A percentile compares a stretch with the other conserved stretches of the same genome.
phyloP scores from a whole-genome alignment of 1,284 basidiomycete genomes.

The Sporisorium iseilematis-ciliati region DNA sequence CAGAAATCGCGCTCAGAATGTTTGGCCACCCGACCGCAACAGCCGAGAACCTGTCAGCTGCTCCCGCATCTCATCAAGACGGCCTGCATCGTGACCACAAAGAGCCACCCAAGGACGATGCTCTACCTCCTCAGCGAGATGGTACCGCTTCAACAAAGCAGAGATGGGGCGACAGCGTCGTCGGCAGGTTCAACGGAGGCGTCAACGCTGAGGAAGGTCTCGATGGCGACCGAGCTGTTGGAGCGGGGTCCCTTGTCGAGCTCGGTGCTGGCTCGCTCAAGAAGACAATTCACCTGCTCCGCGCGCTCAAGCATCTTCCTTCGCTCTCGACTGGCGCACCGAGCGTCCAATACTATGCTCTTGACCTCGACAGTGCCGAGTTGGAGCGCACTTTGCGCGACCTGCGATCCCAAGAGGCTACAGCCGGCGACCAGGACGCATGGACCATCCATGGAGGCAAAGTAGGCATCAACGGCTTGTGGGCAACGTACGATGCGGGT shows the following conservation, averaged over 20 bases:
- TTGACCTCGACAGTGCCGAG: constrained; percentile 89
- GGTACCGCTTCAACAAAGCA: constrained; percentile 57
- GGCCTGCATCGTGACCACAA: constrained; percentile 70
- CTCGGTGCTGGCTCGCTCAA: constrained; percentile 61
- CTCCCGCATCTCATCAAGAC: not conserved
- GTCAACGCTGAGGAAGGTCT: constrained; percentile 73
- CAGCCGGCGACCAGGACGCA: constrained; percentile 74
- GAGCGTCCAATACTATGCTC: constrained; percentile 87
- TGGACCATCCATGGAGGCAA: constrained; percentile 61
- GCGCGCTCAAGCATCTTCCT: constrained; percentile 75
- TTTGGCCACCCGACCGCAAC: constrained; percentile 71
- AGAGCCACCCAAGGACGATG: constrained; percentile 19
- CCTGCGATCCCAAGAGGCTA: constrained; percentile 71
- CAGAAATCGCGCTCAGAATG: constrained; percentile 71
- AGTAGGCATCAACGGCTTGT: constrained; percentile 76
- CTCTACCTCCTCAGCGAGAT: constrained; percentile 29
- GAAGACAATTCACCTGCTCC: constrained; percentile 84
- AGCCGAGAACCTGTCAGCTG: constrained; percentile 27
- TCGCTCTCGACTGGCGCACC: constrained; percentile 67
- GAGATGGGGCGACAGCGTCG: constrained; percentile 76
- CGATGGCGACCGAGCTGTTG: constrained; percentile 71
- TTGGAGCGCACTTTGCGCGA: constrained; percentile 83
- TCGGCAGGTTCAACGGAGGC: constrained; percentile 78
- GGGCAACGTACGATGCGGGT: constrained; percentile 89
- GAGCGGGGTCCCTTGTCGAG: constrained; percentile 53